phyloP scores from a whole-genome alignment of 2,329 filamentous ascomycete species.

The Penicillium sp. region DNA sequence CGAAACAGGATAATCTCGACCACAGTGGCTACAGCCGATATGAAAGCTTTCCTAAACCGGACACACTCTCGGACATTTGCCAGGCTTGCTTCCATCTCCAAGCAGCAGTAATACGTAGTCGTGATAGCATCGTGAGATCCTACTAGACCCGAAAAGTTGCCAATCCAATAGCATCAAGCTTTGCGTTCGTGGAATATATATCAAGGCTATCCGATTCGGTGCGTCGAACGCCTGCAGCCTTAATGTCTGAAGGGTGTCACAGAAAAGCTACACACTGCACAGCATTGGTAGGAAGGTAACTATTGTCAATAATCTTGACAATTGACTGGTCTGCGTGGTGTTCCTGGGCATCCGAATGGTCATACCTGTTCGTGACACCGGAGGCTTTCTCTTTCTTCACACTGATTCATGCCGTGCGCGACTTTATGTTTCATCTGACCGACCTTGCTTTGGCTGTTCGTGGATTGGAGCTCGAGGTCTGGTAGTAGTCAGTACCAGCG shows the following conservation, averaged over 20 bases:
- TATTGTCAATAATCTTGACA: neutral
- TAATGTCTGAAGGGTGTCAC: neutral
- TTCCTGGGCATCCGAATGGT: conserved; percentile 12
- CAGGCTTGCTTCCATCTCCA: neutral
- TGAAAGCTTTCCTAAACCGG: neutral
- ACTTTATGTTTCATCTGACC: neutral
- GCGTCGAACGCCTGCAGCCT: neutral
- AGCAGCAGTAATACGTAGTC: neutral
- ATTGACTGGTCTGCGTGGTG: neutral
- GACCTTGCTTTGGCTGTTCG: neutral
- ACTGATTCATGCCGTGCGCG: neutral
- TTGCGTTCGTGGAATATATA: neutral
- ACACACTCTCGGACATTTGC: neutral
- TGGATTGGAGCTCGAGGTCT: neutral
- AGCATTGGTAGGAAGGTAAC: too few relatives aligned
- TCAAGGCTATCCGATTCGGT: neutral
- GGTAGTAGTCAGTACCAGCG: too few relatives aligned
- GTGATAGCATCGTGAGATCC: neutral
- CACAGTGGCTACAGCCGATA: neutral
- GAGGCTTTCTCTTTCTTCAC: neutral
- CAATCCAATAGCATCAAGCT: neutral
- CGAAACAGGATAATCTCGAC: neutral
- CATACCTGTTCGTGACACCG: conserved; percentile 7
- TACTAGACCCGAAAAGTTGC: neutral
- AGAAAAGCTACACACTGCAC: neutral